Evolutionary conservation across 2,329 filamentous ascomycete genomes (phyloP).

Genomic region (Didymella pomorum): DNA sequence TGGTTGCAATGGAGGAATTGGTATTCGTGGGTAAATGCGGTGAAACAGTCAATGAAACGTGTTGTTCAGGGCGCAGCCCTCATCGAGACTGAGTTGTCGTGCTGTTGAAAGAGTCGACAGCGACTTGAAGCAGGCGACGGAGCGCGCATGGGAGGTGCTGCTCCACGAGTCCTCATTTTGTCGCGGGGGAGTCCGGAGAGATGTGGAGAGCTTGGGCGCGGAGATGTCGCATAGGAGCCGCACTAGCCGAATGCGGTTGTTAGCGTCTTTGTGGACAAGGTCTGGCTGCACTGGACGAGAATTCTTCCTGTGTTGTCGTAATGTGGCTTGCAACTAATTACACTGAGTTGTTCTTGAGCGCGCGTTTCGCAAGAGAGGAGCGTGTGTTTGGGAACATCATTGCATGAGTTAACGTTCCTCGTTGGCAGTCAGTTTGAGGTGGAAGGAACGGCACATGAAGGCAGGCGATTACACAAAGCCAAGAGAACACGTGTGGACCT

Average conservation of each 20-base stretch:
- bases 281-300: conserved; percentile 6
- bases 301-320: neutral
- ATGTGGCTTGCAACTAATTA: neutral
- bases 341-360: neutral
- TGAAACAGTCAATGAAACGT: neutral
- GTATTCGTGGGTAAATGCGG: neutral
- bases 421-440: neutral
- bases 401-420: neutral
- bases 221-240: conserved; percentile 9
- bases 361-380: neutral
- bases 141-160: neutral
- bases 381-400: neutral
- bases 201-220: conserved; percentile 20
- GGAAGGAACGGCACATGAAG: conserved; percentile 1
- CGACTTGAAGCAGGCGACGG: neutral
- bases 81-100: too few species aligned
- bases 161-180: neutral
- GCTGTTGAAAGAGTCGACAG: neutral
- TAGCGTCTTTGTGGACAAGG: neutral
- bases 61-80: neutral
- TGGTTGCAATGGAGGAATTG: neutral
- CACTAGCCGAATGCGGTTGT: neutral
- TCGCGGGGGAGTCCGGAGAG: conserved; percentile 18
- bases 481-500: conserved; percentile 10
- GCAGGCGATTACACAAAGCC: neutral